Conservation (phyloP, 2,329 filamentous ascomycete genomes). For the Bipolaris victoriae region DNA sequence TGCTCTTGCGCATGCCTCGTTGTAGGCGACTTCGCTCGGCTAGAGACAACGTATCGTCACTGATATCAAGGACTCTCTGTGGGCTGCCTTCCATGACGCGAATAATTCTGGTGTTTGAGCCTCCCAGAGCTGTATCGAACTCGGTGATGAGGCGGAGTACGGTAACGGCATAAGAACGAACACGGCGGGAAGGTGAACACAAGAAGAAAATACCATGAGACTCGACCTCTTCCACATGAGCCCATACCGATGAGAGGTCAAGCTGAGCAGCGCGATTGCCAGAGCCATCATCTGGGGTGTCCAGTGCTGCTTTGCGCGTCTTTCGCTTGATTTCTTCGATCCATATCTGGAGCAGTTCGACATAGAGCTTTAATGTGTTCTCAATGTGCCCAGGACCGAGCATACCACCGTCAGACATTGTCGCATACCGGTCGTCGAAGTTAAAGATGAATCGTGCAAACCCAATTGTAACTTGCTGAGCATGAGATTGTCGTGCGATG, state of each 20-base stretch:
- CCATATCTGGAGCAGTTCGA: slow-evolving; percentile 94
- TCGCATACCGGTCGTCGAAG: slow-evolving; percentile 95
- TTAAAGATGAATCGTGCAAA: slow-evolving; percentile 98
- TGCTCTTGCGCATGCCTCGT: slow-evolving; percentile 83
- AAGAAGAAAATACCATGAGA: slow-evolving; percentile 96
- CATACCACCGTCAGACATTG: slow-evolving; percentile 97
- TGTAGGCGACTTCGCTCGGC: slow-evolving; percentile 92
- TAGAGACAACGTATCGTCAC: slow-evolving; percentile 87
- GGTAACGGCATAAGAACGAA: slow-evolving; percentile 88
- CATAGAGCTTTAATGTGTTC: slow-evolving; percentile 88
- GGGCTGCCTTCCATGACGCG: slow-evolving; percentile 91
- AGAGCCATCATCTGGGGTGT: slow-evolving; percentile 66
- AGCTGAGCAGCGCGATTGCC: slow-evolving; percentile 78
- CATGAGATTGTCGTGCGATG: slow-evolving; percentile 90
- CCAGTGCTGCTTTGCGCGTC: slow-evolving; percentile 72
- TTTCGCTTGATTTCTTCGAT: slow-evolving; percentile 94
- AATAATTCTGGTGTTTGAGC: slow-evolving; percentile 81
- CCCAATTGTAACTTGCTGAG: slow-evolving; percentile 93
- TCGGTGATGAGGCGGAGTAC: slow-evolving; percentile 91
- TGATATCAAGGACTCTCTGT: slow-evolving; percentile 85
- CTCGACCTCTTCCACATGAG: slow-evolving; percentile 95
- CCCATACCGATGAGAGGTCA: slow-evolving; percentile 85
- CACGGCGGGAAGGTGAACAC: slow-evolving; percentile 90
- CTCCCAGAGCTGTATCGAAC: slow-evolving; percentile 87
- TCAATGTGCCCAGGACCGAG: slow-evolving; percentile 93